These are phyloP conservation scores for Volvox africanus DNA, from an alignment of 139 green algal species.

Conservation along the genomic window DNA sequence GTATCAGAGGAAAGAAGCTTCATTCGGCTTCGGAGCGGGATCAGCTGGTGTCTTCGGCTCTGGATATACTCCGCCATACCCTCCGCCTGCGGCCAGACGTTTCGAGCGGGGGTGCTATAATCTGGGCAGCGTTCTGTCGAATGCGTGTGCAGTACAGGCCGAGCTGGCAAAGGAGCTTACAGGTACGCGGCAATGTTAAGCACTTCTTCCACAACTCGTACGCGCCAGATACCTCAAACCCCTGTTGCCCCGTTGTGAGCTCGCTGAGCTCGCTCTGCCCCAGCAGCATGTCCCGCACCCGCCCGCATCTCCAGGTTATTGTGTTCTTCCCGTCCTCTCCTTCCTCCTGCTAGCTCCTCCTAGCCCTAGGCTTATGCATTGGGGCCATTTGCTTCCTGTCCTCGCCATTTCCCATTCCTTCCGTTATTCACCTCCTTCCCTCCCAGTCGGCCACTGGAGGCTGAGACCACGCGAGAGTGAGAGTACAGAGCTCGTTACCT, in stretches of 20 bases:
- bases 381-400: too few species aligned
- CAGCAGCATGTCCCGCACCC: too few species aligned
- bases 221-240: too few species aligned
- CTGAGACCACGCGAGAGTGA: constrained; percentile 29
- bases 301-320: too few species aligned
- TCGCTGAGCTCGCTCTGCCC: too few species aligned
- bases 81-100: constrained; percentile 74
- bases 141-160: constrained; percentile 72
- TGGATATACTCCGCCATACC: constrained; percentile 78
- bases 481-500: constrained; percentile 60
- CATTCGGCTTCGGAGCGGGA: constrained; percentile 39
- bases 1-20: constrained; percentile 34
- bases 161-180: constrained; percentile 52
- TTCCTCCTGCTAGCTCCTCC: too few species aligned
- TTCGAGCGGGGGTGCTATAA: constrained; percentile 87
- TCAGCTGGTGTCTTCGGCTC: constrained; percentile 60
- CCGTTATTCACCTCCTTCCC: constrained; percentile 7
- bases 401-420: not conserved
- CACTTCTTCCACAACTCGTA: too few species aligned
- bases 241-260: too few species aligned
- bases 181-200: constrained; percentile 14
- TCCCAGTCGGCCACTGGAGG: constrained; percentile 11
- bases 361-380: too few species aligned
- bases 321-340: too few species aligned
- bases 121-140: constrained; percentile 85